Evolutionary conservation across 2,329 filamentous ascomycete species (phyloP).

Genomic region (Sclerotinia minor): DNA sequence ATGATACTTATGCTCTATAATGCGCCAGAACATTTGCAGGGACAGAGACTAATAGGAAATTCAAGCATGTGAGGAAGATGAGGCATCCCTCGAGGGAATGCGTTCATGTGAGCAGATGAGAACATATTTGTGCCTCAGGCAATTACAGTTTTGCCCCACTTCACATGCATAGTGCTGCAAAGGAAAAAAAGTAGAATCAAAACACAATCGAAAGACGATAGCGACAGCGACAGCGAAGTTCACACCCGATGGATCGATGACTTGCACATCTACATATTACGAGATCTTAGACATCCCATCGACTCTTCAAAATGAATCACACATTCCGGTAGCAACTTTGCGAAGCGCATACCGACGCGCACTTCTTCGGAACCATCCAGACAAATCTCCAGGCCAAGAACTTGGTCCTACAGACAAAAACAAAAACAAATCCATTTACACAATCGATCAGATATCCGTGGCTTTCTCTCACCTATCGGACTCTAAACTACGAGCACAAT

Average conservation of each 20-base stretch:
- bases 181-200: constrained; percentile 5
- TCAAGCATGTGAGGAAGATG: neutral
- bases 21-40: neutral
- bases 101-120: neutral
- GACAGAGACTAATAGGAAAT: neutral
- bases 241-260: constrained; percentile 59
- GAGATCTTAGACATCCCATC: constrained; percentile 59
- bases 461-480: constrained; percentile 60
- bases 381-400: constrained; percentile 34
- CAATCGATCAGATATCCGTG: constrained; percentile 63
- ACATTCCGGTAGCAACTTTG: constrained; percentile 51
- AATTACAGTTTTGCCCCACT: neutral
- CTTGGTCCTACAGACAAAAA: constrained; percentile 25
- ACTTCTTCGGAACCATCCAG: constrained; percentile 64
- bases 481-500: constrained; percentile 50
- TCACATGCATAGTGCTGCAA: neutral
- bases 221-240: constrained; percentile 59
- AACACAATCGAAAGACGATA: constrained; percentile 42
- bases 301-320: constrained; percentile 48
- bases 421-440: constrained; percentile 43
- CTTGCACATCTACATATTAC: constrained; percentile 53
- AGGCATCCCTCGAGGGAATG: neutral
- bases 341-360: constrained; percentile 66
- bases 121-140: constrained; percentile 17
- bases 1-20: too few species aligned